Evolutionary conservation across 352 stramenopile genomes (phyloP).

Genomic region (Phytophthora cryptogea): DNA sequence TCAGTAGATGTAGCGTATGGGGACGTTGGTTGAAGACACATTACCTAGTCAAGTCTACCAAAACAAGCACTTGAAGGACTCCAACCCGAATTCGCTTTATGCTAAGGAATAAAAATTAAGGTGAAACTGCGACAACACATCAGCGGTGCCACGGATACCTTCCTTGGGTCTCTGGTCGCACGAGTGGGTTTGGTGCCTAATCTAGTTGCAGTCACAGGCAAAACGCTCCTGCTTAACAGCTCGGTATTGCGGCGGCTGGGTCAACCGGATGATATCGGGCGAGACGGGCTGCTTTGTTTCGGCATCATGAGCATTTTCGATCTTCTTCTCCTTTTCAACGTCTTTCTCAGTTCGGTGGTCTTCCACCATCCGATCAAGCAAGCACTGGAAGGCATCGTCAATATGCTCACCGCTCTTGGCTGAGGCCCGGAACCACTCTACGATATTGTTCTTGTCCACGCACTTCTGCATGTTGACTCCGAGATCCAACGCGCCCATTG

Average conservation of each 20-base stretch:
- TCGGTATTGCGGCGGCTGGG: slow-evolving; percentile 30
- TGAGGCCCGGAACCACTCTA: slow-evolving; percentile 80
- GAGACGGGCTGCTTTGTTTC: slow-evolving; percentile 1
- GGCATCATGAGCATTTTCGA: neutral
- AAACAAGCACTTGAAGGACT: neutral
- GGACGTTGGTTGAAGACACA: neutral
- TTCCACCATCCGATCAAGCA: slow-evolving; percentile 67
- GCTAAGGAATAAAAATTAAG: slow-evolving; percentile 21
- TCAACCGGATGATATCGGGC: slow-evolving; percentile 52
- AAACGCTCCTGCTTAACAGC: slow-evolving; percentile 32
- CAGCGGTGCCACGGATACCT: neutral
- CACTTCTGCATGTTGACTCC: slow-evolving; percentile 89
- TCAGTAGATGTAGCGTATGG: slow-evolving; percentile 23
- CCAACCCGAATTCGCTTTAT: slow-evolving; percentile 21
- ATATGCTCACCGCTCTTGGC: slow-evolving; percentile 74
- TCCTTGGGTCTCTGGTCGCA: slow-evolving; percentile 10
- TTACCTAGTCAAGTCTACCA: neutral
- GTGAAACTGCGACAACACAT: slow-evolving; percentile 4
- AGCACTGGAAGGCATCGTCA: slow-evolving; percentile 60
- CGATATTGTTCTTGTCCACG: slow-evolving; percentile 66
- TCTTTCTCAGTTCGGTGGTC: slow-evolving; percentile 43
- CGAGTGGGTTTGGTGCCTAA: neutral
- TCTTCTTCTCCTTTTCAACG: slow-evolving; percentile 12
- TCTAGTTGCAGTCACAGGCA: slow-evolving; percentile 62
- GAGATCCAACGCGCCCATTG: slow-evolving; percentile 66